Evolutionary conservation across 2,329 filamentous ascomycete genomes (phyloP), one percentile per base, ranked within the genome.

Genomic region (Eurotiales sp.): DNA sequence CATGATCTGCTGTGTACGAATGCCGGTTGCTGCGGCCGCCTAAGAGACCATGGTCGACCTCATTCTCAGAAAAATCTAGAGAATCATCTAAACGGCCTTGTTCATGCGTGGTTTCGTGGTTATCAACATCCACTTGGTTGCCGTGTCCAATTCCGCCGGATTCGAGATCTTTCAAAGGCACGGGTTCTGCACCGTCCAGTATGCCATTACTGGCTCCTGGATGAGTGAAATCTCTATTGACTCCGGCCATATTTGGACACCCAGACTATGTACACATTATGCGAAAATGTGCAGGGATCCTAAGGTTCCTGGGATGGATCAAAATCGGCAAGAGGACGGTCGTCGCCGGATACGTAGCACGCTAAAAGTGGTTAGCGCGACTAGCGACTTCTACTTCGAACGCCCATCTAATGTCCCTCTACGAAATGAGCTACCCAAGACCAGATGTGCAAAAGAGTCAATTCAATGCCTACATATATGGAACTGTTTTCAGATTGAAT

Each of bases 151-250:
- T 11, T 32, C 37, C 41, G 47, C 52, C 52, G 15, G 46, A 50
- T 47, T 54, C 52, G n/a, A 54, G 52, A n/a, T 51, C 52, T 29
- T 51, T 46, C 25, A 54, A 39, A 8, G 29, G 21, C 22, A 46
- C 25, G n/a, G 43, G 8, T 19, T 47, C 36, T 8, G 25, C 22
- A 10, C 29, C 29, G 14, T 17, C 39, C 27, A 37, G 27, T 22
- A 23, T 19, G 17, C 27, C 47, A 21, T 50, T 19, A 29, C 17
- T 40, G 37, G 29, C 27, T 15, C 29, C 27, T 41, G 46, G 41
- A 19, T 36, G 36, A 34, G 19, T 17, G 15, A 22, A 15, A 34
- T 14, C 47, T 14, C 21, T 39, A 34, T 22, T 27, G 23, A 23
- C 25, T n/a, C 36, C 22, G 37, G 34, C 27, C 46, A 49, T 49